Evolutionary conservation across 805 yeast species (phyloP), one percentile per base, ranked within the genome.

Genomic region (Wickerhamiella musiphila): DNA sequence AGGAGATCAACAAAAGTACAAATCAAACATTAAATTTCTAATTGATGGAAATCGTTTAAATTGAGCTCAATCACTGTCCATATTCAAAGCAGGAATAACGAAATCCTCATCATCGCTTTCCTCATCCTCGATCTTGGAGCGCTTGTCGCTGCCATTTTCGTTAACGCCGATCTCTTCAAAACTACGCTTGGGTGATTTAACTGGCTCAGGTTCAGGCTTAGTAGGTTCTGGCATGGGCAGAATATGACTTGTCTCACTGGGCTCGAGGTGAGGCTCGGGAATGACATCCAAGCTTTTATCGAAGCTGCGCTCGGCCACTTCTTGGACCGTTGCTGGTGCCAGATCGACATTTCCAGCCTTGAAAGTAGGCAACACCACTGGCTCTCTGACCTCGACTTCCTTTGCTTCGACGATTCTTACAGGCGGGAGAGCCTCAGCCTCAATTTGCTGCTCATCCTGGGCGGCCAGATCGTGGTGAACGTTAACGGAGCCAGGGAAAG

Each of bases 21-120:
- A n/a, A n/a, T n/a, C n/a, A n/a, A n/a, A n/a, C n/a, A n/a, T n/a
- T n/a, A n/a, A n/a, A n/a, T n/a, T n/a, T n/a, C n/a, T n/a, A n/a
- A n/a, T n/a, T n/a, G n/a, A n/a, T n/a, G n/a, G n/a, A n/a, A n/a
- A n/a, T n/a, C n/a, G n/a, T n/a, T n/a, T n/a, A n/a, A n/a, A n/a
- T n/a, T n/a, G n/a, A 5, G 14, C 11, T 29, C 32, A 42, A 13
- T 43, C 47, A 15, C 43, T 39, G 19, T 43, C 47, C 45, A 43
- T 37, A 17, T 17, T 35, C n/a, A 44, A 18, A 2, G 35, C 23
- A 2, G 48, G 48, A 18, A 44, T 40, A n/a, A 41, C 38, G 15
- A 44, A 23, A 5, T 42, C 47, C 17, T 35, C 42, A 9, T 38
- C 42, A 7, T 23, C 31, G 9, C 31, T 32, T 14, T 35, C 34